phyloP scores from a whole-genome alignment of 2,329 filamentous ascomycete species.

The Cucurbitaria berberidis region DNA sequence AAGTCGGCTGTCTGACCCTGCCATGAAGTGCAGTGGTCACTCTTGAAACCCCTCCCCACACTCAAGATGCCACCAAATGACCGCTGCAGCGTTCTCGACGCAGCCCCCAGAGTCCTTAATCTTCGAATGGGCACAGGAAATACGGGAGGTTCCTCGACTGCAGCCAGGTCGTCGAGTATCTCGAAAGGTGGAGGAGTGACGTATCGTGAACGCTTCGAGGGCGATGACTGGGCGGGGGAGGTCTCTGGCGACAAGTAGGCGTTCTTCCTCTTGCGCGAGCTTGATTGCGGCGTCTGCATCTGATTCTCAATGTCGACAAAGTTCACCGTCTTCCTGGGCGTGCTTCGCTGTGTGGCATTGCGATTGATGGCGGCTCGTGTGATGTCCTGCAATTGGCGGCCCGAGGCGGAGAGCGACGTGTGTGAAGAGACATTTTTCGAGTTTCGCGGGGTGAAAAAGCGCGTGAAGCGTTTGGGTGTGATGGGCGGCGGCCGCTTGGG shows the following conservation, averaged over 20 bases:
- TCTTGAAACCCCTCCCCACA: slow-evolving; percentile 47
- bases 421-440: slow-evolving; percentile 41
- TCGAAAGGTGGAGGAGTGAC: slow-evolving; percentile 37
- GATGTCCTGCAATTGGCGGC: slow-evolving; percentile 57
- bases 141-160: slow-evolving; percentile 29
- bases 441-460: slow-evolving; percentile 58
- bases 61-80: slow-evolving; percentile 54
- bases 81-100: slow-evolving; percentile 51
- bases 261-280: slow-evolving; percentile 46
- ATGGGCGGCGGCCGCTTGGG: slow-evolving; percentile 56
- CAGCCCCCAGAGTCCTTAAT: slow-evolving; percentile 41
- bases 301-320: slow-evolving; percentile 45
- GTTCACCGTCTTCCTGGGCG: slow-evolving; percentile 49
- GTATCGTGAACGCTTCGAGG: slow-evolving; percentile 46
- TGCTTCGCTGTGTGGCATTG: slow-evolving; percentile 34
- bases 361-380: slow-evolving; percentile 55
- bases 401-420: slow-evolving; percentile 46
- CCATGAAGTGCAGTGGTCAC: slow-evolving; percentile 59
- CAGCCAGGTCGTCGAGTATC: slow-evolving; percentile 41
- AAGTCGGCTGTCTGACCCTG: slow-evolving; percentile 66
- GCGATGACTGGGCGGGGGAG: slow-evolving; percentile 51
- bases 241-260: slow-evolving; percentile 50
- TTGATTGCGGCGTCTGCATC: slow-evolving; percentile 40
- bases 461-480: slow-evolving; percentile 58
- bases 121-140: slow-evolving; percentile 47